phyloP scores from a whole-genome alignment of 2,329 filamentous ascomycete genomes.

The Boeremia lycopersici region DNA sequence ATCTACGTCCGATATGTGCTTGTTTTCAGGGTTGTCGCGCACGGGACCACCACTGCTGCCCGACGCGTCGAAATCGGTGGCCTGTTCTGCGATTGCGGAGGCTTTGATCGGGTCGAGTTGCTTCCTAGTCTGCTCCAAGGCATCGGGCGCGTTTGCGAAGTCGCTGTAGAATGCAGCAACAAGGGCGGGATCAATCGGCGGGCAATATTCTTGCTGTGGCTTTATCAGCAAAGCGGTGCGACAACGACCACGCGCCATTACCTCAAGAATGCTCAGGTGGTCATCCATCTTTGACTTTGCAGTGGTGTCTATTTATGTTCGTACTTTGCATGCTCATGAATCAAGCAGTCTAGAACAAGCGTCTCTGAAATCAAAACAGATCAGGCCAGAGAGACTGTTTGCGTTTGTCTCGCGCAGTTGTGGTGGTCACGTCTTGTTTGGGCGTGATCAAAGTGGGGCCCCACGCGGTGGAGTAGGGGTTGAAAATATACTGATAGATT shows the following conservation, averaged over 20 bases:
- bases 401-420: background rate
- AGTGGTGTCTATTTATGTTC: conserved; percentile 30
- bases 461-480: conserved; percentile 7
- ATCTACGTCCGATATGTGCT: conserved; percentile 33
- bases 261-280: conserved; percentile 41
- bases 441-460: background rate
- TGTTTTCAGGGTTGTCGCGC: conserved; percentile 24
- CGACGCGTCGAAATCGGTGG: conserved; percentile 77
- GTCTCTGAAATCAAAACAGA: background rate
- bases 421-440: background rate
- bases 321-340: conserved; percentile 36
- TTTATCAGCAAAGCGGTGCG: conserved; percentile 20
- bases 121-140: conserved; percentile 60
- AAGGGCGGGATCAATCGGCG: conserved; percentile 76
- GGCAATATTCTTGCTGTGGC: conserved; percentile 70
- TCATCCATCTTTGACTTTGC: conserved; percentile 45
- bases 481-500: background rate
- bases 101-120: conserved; percentile 70
- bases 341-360: background rate
- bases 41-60: conserved; percentile 62
- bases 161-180: conserved; percentile 78
- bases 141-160: conserved; percentile 65
- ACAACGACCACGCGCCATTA: conserved; percentile 18
- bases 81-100: conserved; percentile 69
- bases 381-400: background rate